A percentile compares a stretch with the other conserved stretches of the same genome.
These are phyloP conservation scores for Blastobotrys robertii DNA, from an alignment of 805 yeast genomes.

Conservation along the genomic window DNA sequence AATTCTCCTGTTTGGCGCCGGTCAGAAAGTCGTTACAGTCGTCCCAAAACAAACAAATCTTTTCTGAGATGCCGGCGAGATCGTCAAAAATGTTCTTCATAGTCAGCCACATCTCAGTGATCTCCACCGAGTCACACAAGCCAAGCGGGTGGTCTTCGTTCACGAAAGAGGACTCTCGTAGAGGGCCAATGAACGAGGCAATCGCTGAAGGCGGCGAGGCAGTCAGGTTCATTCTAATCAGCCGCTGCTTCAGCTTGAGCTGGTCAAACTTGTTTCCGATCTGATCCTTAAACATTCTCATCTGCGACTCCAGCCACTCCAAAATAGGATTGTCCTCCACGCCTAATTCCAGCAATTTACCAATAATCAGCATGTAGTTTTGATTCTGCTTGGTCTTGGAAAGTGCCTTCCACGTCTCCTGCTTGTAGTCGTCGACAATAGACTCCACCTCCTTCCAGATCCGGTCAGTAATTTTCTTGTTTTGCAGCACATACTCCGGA, in stretches of 20 bases:
- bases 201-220: slow-evolving; percentile 23
- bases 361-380: slow-evolving; percentile 31
- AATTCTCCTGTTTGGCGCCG: slow-evolving; percentile 35
- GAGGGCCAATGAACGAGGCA: slow-evolving; percentile 16
- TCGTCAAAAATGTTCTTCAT: slow-evolving; percentile 35
- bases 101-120: slow-evolving; percentile 52
- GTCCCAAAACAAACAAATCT: slow-evolving; percentile 43
- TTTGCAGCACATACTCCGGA: slow-evolving; percentile 19
- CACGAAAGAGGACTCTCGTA: slow-evolving; percentile 8
- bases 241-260: slow-evolving; percentile 16
- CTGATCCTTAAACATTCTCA: slow-evolving; percentile 30
- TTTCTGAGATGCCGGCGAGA: slow-evolving; percentile 30
- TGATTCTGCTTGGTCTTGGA: slow-evolving; percentile 24
- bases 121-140: slow-evolving; percentile 42
- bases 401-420: slow-evolving; percentile 43
- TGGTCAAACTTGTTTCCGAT: slow-evolving; percentile 36
- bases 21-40: slow-evolving; percentile 45
- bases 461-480: slow-evolving; percentile 35
- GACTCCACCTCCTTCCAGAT: slow-evolving; percentile 49
- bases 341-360: slow-evolving; percentile 54
- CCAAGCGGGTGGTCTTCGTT: neutral
- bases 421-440: slow-evolving; percentile 46
- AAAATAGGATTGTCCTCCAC: slow-evolving; percentile 53
- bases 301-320: slow-evolving; percentile 50
- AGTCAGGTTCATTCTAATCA: slow-evolving; percentile 14